A percentile compares a stretch with the other conserved stretches of the same genome.
These are phyloP conservation scores for Hortiboletus flavorubellus DNA, from an alignment of 768 basidiomycete genomes.

Conservation along the genomic window DNA sequence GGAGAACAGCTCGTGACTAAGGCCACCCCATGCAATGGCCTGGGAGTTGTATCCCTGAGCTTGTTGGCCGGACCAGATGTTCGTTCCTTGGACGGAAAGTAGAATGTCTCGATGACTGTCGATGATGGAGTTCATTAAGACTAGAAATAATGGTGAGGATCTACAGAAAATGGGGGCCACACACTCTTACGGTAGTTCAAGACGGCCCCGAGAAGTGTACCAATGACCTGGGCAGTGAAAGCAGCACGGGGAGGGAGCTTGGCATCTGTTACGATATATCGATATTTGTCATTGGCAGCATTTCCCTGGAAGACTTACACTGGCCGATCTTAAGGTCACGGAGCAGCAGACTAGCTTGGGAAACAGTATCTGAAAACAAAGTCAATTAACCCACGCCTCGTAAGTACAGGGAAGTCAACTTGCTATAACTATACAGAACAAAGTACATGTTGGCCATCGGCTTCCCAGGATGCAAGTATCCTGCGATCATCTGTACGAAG, in stretches of 20 bases:
- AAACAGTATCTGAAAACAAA: slow-evolving; percentile 42
- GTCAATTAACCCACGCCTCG: slow-evolving; percentile 38
- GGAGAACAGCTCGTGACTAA: slow-evolving; percentile 34
- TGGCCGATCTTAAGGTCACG: slow-evolving; percentile 51
- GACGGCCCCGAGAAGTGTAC: slow-evolving; percentile 51
- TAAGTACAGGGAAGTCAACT: slow-evolving; percentile 5
- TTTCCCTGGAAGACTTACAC: slow-evolving; percentile 6
- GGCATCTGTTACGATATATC: slow-evolving; percentile 21
- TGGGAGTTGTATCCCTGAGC: slow-evolving; percentile 30
- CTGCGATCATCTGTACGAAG: slow-evolving; percentile 37
- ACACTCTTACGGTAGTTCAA: slow-evolving; percentile 41
- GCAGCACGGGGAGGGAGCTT: slow-evolving; percentile 65
- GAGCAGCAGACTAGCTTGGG: slow-evolving; percentile 50
- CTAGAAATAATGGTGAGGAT: slow-evolving; percentile 31
- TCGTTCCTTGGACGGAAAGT: slow-evolving; percentile 52
- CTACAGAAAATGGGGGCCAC: not conserved
- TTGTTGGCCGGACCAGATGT: slow-evolving; percentile 33
- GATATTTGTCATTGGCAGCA: slow-evolving; percentile 35
- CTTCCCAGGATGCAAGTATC: slow-evolving; percentile 35
- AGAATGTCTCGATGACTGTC: slow-evolving; percentile 47
- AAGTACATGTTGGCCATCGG: slow-evolving; percentile 45
- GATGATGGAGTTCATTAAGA: slow-evolving; percentile 60
- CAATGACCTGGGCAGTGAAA: slow-evolving; percentile 55
- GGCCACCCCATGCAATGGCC: slow-evolving; percentile 40
- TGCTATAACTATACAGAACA: slow-evolving; percentile 46